These are phyloP conservation scores for Exophiala spinifera DNA, from an alignment of 2,329 filamentous ascomycete genomes.

Conservation along the genomic window DNA sequence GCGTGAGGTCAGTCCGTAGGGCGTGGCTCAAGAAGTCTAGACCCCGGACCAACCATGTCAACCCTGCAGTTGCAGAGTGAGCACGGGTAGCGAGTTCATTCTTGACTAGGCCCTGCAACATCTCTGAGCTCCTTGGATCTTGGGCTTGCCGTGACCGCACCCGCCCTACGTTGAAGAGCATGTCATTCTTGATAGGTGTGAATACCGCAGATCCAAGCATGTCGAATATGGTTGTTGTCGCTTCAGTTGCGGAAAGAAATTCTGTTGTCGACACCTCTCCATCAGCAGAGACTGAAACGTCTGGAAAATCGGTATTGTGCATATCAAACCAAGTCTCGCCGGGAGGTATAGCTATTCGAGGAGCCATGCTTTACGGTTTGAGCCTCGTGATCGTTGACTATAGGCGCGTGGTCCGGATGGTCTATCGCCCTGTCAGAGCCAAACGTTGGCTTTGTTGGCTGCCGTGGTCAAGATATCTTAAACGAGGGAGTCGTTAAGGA, in stretches of 20 bases:
- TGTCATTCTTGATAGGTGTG: constrained; percentile 84
- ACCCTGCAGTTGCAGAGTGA: constrained; percentile 80
- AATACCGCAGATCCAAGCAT: constrained; percentile 70
- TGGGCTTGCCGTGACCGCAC: constrained; percentile 77
- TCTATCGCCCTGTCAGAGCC: no score
- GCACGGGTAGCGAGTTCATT: constrained; percentile 89
- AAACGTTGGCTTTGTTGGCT: no score
- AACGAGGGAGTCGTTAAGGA: no score
- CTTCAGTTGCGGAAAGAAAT: constrained; percentile 89
- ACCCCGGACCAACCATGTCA: constrained; percentile 87
- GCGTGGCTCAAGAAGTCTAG: constrained; percentile 90
- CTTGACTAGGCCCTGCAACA: constrained; percentile 76
- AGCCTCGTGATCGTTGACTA: no score
- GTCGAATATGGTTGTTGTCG: constrained; percentile 78
- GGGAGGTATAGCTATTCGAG: no score
- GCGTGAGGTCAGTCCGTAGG: constrained; percentile 51
- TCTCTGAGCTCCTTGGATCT: constrained; percentile 72
- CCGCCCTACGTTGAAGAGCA: constrained; percentile 94
- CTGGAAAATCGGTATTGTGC: no score
- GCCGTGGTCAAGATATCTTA: no score
- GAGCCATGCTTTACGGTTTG: no score
- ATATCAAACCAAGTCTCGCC: no score
- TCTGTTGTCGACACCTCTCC: constrained; percentile 66
- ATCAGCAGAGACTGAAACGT: no score
- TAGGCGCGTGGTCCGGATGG: no score